These are phyloP conservation scores for Scheffersomyces cryptocercus DNA, from an alignment of 1,139 yeast genomes.

Conservation along the genomic window DNA sequence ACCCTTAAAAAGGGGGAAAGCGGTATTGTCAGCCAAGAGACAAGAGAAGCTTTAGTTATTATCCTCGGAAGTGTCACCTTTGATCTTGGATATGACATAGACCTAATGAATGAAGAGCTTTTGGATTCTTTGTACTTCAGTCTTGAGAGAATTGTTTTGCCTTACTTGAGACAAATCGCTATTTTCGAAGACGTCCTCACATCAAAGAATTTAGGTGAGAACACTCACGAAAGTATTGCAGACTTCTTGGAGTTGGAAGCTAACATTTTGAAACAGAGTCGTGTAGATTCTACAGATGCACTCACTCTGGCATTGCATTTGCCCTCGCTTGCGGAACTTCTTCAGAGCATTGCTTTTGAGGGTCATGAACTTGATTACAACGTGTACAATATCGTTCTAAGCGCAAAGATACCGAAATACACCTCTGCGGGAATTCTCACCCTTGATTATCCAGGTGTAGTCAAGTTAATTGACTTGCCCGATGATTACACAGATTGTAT, in stretches of 20 bases:
- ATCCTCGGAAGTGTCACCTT: background rate
- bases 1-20: background rate
- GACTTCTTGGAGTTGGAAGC: slow-evolving; percentile 19
- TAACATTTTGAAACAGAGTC: slow-evolving; percentile 16
- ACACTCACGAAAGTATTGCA: slow-evolving; percentile 18
- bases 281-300: slow-evolving; percentile 20
- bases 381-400: slow-evolving; percentile 24
- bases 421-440: slow-evolving; percentile 24
- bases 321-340: slow-evolving; percentile 20
- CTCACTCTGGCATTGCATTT: slow-evolving; percentile 22
- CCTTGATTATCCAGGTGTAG: slow-evolving; percentile 40
- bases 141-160: slow-evolving; percentile 32
- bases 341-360: slow-evolving; percentile 11
- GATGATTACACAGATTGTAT: slow-evolving; percentile 33
- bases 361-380: slow-evolving; percentile 23
- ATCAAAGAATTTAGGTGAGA: slow-evolving; percentile 25
- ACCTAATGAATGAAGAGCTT: slow-evolving; percentile 6
- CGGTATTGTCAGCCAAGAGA: background rate
- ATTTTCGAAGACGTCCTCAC: slow-evolving; percentile 38
- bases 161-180: slow-evolving; percentile 38
- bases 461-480: slow-evolving; percentile 43
- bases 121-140: slow-evolving; percentile 22
- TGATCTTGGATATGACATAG: background rate
- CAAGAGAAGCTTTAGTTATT: background rate
- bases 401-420: slow-evolving; percentile 29